A percentile compares a stretch with the other conserved stretches of the same genome.
Evolutionary conservation across 2,329 filamentous ascomycete genomes (phyloP).

Genomic region (Colletotrichum tropicale): DNA sequence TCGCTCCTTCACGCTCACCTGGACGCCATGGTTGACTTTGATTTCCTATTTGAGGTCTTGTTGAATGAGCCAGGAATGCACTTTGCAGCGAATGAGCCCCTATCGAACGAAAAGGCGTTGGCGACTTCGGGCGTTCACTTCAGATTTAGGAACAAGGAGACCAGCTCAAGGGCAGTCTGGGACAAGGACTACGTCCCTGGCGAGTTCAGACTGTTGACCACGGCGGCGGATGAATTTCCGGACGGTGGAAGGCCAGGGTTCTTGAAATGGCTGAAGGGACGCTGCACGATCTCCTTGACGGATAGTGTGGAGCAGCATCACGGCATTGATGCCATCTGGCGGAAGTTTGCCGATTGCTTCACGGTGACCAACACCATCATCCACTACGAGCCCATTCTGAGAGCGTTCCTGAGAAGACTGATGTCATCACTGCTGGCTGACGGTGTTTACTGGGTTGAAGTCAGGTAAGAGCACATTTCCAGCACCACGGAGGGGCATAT

Average conservation of each 20-base stretch:
- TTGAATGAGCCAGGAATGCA: conserved; percentile 73
- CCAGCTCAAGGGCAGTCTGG: conserved; percentile 58
- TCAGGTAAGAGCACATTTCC: conserved; percentile 43
- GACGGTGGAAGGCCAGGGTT: conserved; percentile 70
- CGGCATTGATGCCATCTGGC: conserved; percentile 79
- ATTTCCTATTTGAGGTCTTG: conserved; percentile 72
- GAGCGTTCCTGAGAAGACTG: conserved; percentile 70
- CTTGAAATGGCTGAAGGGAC: conserved; percentile 70
- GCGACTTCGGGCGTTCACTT: conserved; percentile 62
- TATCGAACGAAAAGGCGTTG: conserved; percentile 55
- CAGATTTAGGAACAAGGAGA: conserved; percentile 48
- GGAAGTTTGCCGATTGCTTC: conserved; percentile 74
- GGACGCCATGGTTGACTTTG: conserved; percentile 81
- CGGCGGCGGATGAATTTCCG: conserved; percentile 73
- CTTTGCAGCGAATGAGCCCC: conserved; percentile 57
- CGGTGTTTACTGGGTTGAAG: conserved; percentile 78
- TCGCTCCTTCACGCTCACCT: conserved; percentile 79
- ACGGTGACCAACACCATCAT: conserved; percentile 70
- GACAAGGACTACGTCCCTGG: conserved; percentile 59
- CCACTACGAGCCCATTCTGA: conserved; percentile 83
- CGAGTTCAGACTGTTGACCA: conserved; percentile 55
- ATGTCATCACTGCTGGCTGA: conserved; percentile 71
- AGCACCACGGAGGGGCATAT: not conserved
- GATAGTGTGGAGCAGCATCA: conserved; percentile 78
- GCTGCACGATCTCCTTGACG: conserved; percentile 69